Evolutionary conservation across 768 basidiomycete genomes (phyloP).

Genomic region (Termitomyces bulborhizus): DNA sequence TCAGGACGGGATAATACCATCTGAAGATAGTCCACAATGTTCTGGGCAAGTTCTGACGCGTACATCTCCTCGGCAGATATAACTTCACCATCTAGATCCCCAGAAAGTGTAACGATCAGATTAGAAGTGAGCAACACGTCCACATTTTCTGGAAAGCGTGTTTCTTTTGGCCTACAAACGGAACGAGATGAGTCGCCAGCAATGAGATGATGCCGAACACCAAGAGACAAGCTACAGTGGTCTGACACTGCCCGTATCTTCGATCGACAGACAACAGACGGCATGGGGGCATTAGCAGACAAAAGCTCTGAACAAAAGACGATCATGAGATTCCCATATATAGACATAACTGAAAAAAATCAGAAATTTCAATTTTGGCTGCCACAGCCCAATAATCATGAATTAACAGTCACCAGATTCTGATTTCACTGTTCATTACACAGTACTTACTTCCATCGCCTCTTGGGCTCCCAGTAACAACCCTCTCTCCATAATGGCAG

Average conservation of each 20-base stretch:
- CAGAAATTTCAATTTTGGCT: conserved; percentile 11
- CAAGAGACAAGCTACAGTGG: conserved; percentile 38
- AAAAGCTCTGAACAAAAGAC: neutral
- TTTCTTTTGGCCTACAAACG: conserved; percentile 24
- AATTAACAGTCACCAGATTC: conserved; percentile 18
- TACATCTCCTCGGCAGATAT: conserved; percentile 34
- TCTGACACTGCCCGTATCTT: conserved; percentile 39
- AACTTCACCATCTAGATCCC: conserved; percentile 38
- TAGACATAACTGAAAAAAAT: conserved; percentile 8
- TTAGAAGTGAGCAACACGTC: conserved; percentile 47
- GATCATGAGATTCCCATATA: conserved; percentile 4
- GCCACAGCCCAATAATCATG: conserved; percentile 19
- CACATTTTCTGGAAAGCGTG: conserved; percentile 32
- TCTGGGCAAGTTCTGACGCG: conserved; percentile 42
- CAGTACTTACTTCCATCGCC: conserved; percentile 12
- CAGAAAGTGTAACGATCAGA: conserved; percentile 48
- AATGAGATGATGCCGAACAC: conserved; percentile 36
- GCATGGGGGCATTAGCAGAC: conserved; percentile 16
- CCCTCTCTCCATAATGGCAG: conserved; percentile 16
- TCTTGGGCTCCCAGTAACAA: conserved; percentile 9
- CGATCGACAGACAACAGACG: conserved; percentile 25
- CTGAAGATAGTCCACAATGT: conserved; percentile 46
- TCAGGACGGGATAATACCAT: conserved; percentile 27
- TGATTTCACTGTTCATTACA: conserved; percentile 14
- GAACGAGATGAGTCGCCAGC: conserved; percentile 23